phyloP scores from a whole-genome alignment of 257 asterid genomes.

The Plantago major region DNA sequence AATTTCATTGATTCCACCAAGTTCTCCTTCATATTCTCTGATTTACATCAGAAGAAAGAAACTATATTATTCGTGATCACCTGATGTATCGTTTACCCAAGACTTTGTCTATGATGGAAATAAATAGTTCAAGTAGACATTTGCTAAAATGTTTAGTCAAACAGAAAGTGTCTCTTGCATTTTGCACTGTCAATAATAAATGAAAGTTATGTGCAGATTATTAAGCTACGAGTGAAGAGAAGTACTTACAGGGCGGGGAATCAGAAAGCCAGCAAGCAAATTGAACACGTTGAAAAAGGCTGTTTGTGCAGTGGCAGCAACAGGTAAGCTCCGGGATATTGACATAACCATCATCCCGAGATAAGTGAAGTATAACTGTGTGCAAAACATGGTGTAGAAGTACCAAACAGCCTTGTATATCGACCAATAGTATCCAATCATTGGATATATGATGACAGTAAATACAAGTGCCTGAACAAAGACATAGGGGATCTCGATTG shows the following conservation, averaged over 20 bases:
- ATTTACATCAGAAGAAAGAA: too few species aligned
- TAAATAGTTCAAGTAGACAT: not conserved
- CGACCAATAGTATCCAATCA: slow-evolving; percentile 11
- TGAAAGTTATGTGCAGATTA: not conserved
- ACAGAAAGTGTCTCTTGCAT: not conserved
- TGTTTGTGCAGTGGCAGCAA: slow-evolving; percentile 11
- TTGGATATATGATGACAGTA: slow-evolving; percentile 9
- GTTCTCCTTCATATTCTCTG: too few species aligned
- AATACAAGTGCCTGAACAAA: slow-evolving; percentile 5
- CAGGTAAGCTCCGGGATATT: slow-evolving; percentile 5
- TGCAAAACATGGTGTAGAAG: not conserved
- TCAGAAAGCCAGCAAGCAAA: slow-evolving; percentile 7
- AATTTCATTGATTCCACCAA: not conserved
- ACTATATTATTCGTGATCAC: too few species aligned
- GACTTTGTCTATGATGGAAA: not conserved
- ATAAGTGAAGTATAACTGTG: slow-evolving; percentile 6
- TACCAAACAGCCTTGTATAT: slow-evolving; percentile 9
- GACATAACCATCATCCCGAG: slow-evolving; percentile 9
- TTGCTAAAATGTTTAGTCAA: not conserved
- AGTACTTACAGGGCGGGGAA: slow-evolving; percentile 6
- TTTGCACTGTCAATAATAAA: not conserved
- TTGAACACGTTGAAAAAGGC: slow-evolving; percentile 11
- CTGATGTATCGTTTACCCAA: too few species aligned
- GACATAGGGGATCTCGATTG: slow-evolving; percentile 11
- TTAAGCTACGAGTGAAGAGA: too few species aligned